A percentile compares a stretch with the other conserved stretches of the same genome.
Evolutionary conservation across 257 asterid genomes (phyloP).

Genomic region (Solanum clarkiae): DNA sequence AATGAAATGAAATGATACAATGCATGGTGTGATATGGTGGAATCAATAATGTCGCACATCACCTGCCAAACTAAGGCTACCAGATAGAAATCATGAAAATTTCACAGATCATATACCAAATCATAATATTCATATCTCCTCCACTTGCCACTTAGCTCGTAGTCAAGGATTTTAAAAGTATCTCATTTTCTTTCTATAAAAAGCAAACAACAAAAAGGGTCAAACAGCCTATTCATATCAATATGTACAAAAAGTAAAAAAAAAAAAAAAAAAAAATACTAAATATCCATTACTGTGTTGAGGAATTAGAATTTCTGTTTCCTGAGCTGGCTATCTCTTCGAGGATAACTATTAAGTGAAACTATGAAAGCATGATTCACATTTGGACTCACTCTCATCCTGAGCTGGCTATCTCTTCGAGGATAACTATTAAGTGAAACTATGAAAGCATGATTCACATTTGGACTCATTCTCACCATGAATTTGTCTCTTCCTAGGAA

Average conservation of each 20-base stretch:
- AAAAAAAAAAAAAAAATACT: not conserved
- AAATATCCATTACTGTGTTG: not conserved
- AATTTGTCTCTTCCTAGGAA: not conserved
- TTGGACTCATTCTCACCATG: not conserved
- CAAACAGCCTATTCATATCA: not conserved
- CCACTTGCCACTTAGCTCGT: too few relatives aligned
- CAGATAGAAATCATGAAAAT: too few relatives aligned
- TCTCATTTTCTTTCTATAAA: not conserved
- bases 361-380: conserved; percentile 4
- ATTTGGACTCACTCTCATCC: not conserved
- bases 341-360: not conserved
- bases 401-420: not conserved
- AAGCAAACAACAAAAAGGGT: not conserved
- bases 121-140: too few relatives aligned
- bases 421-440: not conserved
- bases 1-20: too few relatives aligned
- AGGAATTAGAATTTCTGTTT: not conserved
- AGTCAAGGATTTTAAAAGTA: too few relatives aligned
- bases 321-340: not conserved
- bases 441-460: conserved; percentile 3
- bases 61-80: too few relatives aligned
- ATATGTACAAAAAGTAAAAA: not conserved
- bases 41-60: too few relatives aligned
- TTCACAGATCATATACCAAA: too few relatives aligned
- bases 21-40: too few relatives aligned